A percentile compares a stretch with the other conserved stretches of the same genome.
Conservation (phyloP, 495 filamentous ascomycete species). For the Neurospora hispaniola region DNA sequence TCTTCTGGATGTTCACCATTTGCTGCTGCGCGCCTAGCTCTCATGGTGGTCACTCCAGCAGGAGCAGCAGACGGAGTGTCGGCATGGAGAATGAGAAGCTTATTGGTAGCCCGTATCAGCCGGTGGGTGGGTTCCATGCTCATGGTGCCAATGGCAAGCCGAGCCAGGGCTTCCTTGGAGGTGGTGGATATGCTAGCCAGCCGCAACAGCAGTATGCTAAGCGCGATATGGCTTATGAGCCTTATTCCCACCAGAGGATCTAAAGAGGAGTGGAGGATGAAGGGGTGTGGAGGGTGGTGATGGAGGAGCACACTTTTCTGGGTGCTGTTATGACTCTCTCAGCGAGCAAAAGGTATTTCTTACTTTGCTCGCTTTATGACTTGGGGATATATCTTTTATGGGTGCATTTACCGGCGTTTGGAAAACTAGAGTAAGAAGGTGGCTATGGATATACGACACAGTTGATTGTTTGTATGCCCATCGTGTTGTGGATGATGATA, state of each 20-base stretch:
- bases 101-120: conserved; percentile 32
- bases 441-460: not conserved
- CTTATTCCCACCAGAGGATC: conserved; percentile 36
- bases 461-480: not conserved
- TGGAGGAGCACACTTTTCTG: not conserved
- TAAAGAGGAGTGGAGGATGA: conserved; percentile 14
- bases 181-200: conserved; percentile 5
- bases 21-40: conserved; percentile 68
- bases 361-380: not conserved
- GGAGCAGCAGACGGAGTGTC: conserved; percentile 1
- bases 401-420: not conserved
- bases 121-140: conserved; percentile 27
- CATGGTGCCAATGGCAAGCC: conserved; percentile 25
- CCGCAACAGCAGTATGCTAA: conserved; percentile 9
- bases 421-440: not conserved
- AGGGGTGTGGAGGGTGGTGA: not conserved
- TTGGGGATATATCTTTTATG: not conserved
- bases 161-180: conserved; percentile 3
- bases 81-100: conserved; percentile 36
- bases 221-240: conserved; percentile 41
- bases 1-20: conserved; percentile 85
- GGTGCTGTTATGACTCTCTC: not conserved
- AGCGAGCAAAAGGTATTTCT: not conserved
- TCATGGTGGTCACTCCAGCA: conserved; percentile 13
- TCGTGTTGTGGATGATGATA: not conserved